Evolutionary conservation across 176 grass and related monocot genomes (phyloP), one percentile per base, ranked within the genome.

Genomic region (barley (Hordeum vulgare)): DNA sequence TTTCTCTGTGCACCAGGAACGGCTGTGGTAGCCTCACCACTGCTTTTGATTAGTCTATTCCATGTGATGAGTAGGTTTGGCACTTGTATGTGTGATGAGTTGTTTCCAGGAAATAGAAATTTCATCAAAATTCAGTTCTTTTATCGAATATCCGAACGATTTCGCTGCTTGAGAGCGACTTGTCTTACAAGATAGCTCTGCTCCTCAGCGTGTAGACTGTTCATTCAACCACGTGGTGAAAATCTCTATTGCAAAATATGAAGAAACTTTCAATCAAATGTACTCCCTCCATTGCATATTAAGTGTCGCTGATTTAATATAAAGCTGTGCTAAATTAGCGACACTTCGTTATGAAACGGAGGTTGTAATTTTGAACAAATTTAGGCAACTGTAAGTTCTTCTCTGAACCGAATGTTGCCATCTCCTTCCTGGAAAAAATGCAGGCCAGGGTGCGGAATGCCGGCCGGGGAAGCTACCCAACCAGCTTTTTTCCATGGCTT

Each of bases 401-500:
- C 49, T 65, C 49, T 27, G 67, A 60, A 10, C 1, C 25, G 76
- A n/a, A 68, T 80, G 35, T 23, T 67, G 47, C 27, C 47, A 47
- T 77, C 51, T 45, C 8, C 66, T 23, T 71, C 64, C 24, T 41
- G 56, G 74, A 64, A 74, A 11, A 72, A 74, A 11, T 18, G 10
- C 13, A 74, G 42, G 14, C 41, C 24, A 49, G 42, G 8, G 1
- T 31, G 71, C 41, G 9, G 71, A 29, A 51, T 51, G 71, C 42
- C 47, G 47, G 47, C 18, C 25, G 0, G 21, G 71, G 71, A 26
- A 74, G 71, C 80, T 71, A 77, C 24, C 25, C 8, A n/a, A 1
- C 83, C 57, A 73, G 1, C 24, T 89, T 83, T 36, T 84, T 92
- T 20, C 49, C 70, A 80, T 61, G 84, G 34, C 34, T 84, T 81